Base-by-base conservation (phyloP, 768 basidiomycete genomes). In the Mrakia gelida region DNA sequence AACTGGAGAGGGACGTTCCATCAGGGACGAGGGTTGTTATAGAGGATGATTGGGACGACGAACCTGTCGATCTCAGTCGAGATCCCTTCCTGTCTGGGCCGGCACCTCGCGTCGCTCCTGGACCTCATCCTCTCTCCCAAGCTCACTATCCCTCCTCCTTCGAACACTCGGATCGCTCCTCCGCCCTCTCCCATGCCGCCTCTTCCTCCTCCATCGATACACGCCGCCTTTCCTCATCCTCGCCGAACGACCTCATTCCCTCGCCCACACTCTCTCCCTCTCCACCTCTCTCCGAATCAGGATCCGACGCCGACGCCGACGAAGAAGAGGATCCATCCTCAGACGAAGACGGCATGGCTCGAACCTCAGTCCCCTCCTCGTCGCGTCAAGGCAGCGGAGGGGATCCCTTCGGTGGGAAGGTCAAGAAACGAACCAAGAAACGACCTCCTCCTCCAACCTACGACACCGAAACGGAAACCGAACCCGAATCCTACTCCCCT, bases 41-140 rank as follows among this genome's bases (percentile, higher is more conserved):
- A 34, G 78, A 79, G 56, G 74, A 78, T 0, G 77, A 78, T 38
- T 78, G 77, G 77, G 77, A 75, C 75, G 74, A 79, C 68, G 75
- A 79, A 18, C 52, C 65, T 11, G 65, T 75, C 21, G 73, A 79
- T 41, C 62, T 73, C 16, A 59, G 67, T 21, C 54, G 38, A 26
- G 74, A 79, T 56, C 78, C 78, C 13, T 76, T 75, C 68, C 30
- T 75, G 1, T 54, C 78, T 5, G 67, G 41, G 23, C 23, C 52
- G 2, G 41, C 49, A n/a, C 30, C 67, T n/a, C 16, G 49, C 34
- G 59, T 26, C 23, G 43, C 18, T 32, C 30, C 70, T 15, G 26
- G 32, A 61, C 38, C 77, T 23, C 77, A 78, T 26, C 77, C 77
- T 0, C 77, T 78, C 32, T 72, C 77, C 6, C 77, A 78, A 32